Evolutionary conservation across 306 rosid genomes (phyloP), one percentile per base, ranked within the genome.

Genomic region (Corylus avellana): DNA sequence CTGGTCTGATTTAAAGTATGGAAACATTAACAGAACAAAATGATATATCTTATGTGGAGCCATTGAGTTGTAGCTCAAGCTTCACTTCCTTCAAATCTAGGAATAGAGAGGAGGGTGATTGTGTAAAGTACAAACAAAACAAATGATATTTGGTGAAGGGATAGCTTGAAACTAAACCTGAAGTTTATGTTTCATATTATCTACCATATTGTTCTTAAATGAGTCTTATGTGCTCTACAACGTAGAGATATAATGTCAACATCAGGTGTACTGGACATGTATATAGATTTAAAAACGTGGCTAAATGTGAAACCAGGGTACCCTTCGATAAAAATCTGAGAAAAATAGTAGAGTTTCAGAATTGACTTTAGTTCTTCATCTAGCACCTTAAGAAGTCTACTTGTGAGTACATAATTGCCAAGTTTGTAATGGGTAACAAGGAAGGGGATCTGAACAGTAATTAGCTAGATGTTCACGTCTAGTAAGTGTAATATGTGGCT

Each of bases 1-100:
- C 47, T 27, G 70, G 55, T 72, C 75, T 56, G 74, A 73, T 63
- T 71, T 13, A 48, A 53, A 76, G 13, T 25, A 73, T 79, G 39
- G 57, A 70, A 22, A 6, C 17, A 48, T 47, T 20, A 70, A 70
- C 35, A 11, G 57, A 12, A 70, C 35, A 61, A 55, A 69, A 5
- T 70, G 62, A 75, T 58, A 54, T 17, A 17, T 42, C 22, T 68
- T 42, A n/a, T 4, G 7, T 18, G 72, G 51, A 18, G 51, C 22
- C 25, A 68, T 17, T 42, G 72, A 68, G 14, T 20, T 20, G 39
- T 42, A 44, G 72, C 50, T 42, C 8, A 42, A 68, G 72, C 16
- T 4, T 3, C 16, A 18, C 50, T 42, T 67, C 50, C 22, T 67
- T 29, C 5, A 67, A 42, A n/a, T 39, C 8, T 67, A 39, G 17